Percentiles rank a stretch among this genome's conserved stretches.
phyloP scores from a whole-genome alignment of 805 yeast species.

The Pichia californica region DNA sequence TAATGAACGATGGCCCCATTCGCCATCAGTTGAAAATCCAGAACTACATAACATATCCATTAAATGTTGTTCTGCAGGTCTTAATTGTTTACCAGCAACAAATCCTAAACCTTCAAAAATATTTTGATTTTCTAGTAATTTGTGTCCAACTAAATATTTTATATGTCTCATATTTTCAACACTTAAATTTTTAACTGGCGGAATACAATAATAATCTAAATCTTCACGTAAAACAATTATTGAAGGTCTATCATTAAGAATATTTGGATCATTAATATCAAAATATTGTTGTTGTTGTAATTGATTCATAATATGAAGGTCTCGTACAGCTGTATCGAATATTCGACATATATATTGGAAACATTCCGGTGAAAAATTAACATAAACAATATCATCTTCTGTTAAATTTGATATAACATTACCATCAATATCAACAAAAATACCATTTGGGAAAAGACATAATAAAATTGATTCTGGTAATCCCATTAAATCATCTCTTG shows the following conservation, averaged over 20 bases:
- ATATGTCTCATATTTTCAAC: slow-evolving; percentile 57
- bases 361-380: slow-evolving; percentile 81
- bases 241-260: slow-evolving; percentile 76
- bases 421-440: slow-evolving; percentile 70
- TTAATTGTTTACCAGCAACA: slow-evolving; percentile 46
- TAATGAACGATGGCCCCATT: slow-evolving; percentile 86
- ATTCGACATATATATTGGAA: slow-evolving; percentile 74
- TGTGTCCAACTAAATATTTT: slow-evolving; percentile 68
- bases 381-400: slow-evolving; percentile 72
- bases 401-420: slow-evolving; percentile 73
- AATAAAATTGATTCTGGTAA: slow-evolving; percentile 85
- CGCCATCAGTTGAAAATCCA: slow-evolving; percentile 61
- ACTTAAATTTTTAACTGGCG: slow-evolving; percentile 54
- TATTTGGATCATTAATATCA: slow-evolving; percentile 44
- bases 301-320: slow-evolving; percentile 39
- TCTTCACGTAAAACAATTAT: slow-evolving; percentile 91
- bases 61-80: slow-evolving; percentile 91
- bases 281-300: slow-evolving; percentile 22
- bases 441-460: slow-evolving; percentile 87
- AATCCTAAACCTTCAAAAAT: slow-evolving; percentile 81
- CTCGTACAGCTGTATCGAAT: slow-evolving; percentile 65
- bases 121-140: slow-evolving; percentile 46
- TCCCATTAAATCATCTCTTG: slow-evolving; percentile 84
- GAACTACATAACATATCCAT: slow-evolving; percentile 91
- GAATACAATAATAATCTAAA: slow-evolving; percentile 86